Base-by-base conservation (phyloP, 129 eudicot species). In the Dittrichia graveolens region DNA sequence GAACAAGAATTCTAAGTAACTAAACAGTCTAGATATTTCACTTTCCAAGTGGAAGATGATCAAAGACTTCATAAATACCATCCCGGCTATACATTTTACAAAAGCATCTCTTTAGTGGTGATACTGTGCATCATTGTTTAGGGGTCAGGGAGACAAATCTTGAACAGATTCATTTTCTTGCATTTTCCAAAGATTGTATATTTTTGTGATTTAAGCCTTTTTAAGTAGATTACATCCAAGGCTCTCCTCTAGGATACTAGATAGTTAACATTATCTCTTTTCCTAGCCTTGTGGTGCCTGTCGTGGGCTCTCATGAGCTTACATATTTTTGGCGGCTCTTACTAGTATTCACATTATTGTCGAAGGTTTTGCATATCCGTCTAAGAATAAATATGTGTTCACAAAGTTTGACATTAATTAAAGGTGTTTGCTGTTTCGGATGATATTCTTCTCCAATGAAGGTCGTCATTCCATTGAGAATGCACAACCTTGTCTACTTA, bases 351-450 rank as follows among this genome's bases (percentile, higher is more conserved):
- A 7, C 37, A 31, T 24, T 56, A 13, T 56, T 56, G 40, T 56
- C 9, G 8, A 56, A 56, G 62, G 41, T 56, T 43, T 24, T 46
- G 8, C 19, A 34, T 66, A n/a, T 19, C 43, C 52, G 3, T 12
- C 19, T 68, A 7, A 67, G 31, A 67, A 3, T 11, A 45, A 46
- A 66, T 18, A 24, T 42, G 39, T 8, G 18, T 10, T 66, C 43
- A 46, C 42, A 46, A 66, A 46, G 56, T n/a, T 24, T 66, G 57
- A 24, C 9, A 31, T 67, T 35, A 67, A 8, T 37, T 19, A 48
- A 31, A 14, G 41, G 54, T 12, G 59, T 50, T 67, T 67, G 34
- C 12, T 68, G 61, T 68, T 38, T 38, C 7, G 38, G 48, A 37
- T 68, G 37, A 49, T 50, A 8, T 49, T 37, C 11, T 68, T 37